Percentiles rank a stretch among this genome's conserved stretches.
Evolutionary conservation across 257 asterid genomes (phyloP).

Genomic region (Solanum sitiens): DNA sequence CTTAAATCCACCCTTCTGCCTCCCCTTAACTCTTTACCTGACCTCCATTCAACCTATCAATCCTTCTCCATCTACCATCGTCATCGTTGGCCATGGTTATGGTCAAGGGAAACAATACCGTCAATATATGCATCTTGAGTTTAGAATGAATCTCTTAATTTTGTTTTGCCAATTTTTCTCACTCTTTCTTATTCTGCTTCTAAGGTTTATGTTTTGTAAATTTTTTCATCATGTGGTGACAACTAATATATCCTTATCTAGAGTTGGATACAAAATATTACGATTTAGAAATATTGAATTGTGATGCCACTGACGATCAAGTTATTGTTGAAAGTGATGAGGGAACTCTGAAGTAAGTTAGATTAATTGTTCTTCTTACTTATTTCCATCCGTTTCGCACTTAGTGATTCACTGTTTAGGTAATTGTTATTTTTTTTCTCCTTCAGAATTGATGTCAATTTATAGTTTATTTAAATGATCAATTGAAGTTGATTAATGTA

Average conservation of each 20-base stretch:
- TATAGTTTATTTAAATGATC: background rate
- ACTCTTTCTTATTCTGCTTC: background rate
- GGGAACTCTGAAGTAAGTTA: constrained; percentile 74
- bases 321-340: constrained; percentile 89
- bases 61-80: background rate
- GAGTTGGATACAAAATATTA: constrained; percentile 80
- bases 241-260: constrained; percentile 74
- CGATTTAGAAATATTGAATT: constrained; percentile 72
- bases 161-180: background rate
- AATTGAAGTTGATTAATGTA: background rate
- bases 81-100: background rate
- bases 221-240: constrained; percentile 9
- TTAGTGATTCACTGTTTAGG: background rate
- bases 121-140: background rate
- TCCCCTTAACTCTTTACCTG: background rate
- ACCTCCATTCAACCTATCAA: background rate
- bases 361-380: background rate
- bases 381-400: background rate
- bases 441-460: background rate
- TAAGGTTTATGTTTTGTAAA: background rate
- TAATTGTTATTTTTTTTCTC: background rate
- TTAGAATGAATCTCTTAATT: background rate
- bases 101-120: background rate
- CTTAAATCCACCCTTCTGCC: background rate
- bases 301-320: constrained; percentile 72